Evolutionary conservation across 1,284 basidiomycete species (phyloP).

Genomic region (Irpex lacteus): DNA sequence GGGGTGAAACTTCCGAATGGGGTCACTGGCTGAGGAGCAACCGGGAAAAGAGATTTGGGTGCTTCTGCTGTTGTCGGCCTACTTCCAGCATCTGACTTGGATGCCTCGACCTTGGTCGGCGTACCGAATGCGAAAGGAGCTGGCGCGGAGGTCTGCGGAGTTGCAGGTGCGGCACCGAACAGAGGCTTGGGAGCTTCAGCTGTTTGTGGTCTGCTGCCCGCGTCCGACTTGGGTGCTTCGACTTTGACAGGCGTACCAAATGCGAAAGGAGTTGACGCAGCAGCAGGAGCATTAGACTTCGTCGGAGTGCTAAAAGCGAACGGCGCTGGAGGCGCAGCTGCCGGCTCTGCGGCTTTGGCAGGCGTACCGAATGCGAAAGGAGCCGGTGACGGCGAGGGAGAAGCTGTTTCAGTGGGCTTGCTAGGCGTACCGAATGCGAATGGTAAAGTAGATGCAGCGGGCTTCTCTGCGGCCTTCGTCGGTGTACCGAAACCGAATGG

Average conservation of each 20-base stretch:
- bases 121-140: constrained; percentile 12
- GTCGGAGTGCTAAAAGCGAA: constrained; percentile 14
- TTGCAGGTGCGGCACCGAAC: constrained; percentile 15
- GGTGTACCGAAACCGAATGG: constrained; percentile 14
- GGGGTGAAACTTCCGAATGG: constrained; percentile 3
- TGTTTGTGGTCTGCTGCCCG: constrained; percentile 1
- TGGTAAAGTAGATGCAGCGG: neutral
- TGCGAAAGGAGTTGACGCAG: neutral
- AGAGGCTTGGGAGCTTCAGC: constrained; percentile 3
- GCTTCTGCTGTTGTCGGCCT: constrained; percentile 4
- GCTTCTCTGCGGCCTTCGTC: neutral
- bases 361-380: constrained; percentile 19
- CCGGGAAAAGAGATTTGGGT: constrained; percentile 16
- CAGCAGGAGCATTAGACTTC: neutral
- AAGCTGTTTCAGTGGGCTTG: constrained; percentile 2
- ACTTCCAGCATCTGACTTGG: constrained; percentile 1
- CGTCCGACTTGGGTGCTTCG: neutral
- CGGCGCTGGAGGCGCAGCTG: constrained; percentile 3
- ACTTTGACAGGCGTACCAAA: constrained; percentile 8
- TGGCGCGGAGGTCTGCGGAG: constrained; percentile 13
- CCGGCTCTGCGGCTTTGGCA: constrained; percentile 16
- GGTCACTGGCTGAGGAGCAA: neutral
- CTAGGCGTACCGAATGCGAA: constrained; percentile 6
- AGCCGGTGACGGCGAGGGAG: neutral
- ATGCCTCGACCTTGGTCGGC: constrained; percentile 3